phyloP scores from a whole-genome alignment of 371 early-diverging fungal genomes.

The Mucor piriformis region DNA sequence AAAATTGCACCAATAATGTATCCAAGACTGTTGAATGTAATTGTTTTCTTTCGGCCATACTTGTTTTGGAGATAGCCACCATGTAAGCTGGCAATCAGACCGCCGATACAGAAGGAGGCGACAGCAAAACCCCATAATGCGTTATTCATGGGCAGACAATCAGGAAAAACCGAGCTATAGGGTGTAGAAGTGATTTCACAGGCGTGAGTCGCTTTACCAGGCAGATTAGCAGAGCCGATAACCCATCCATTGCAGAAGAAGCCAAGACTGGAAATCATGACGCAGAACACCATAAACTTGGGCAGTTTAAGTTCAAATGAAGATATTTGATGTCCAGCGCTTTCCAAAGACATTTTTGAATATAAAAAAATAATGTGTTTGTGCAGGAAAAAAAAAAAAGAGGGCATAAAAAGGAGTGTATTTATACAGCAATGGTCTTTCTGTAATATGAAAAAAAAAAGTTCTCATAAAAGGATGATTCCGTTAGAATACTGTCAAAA shows the following conservation, averaged over 20 bases:
- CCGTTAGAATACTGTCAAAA: too few relatives aligned
- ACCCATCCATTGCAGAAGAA: constrained; percentile 47
- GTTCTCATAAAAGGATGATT: too few relatives aligned
- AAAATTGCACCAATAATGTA: constrained; percentile 68
- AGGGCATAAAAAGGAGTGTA: too few relatives aligned
- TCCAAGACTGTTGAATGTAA: constrained; percentile 61
- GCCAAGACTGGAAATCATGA: constrained; percentile 34
- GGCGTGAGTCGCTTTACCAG: constrained; percentile 29
- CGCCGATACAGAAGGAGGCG: constrained; percentile 69
- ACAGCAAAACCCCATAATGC: constrained; percentile 60
- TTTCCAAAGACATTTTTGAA: neutral
- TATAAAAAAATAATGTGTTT: neutral
- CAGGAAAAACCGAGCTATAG: constrained; percentile 15
- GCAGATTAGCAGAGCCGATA: constrained; percentile 51
- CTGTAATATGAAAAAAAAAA: too few relatives aligned
- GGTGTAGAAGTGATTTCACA: constrained; percentile 9
- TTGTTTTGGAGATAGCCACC: constrained; percentile 58
- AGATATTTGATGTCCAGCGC: neutral
- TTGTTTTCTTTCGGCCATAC: constrained; percentile 67
- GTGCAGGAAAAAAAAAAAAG: too few relatives aligned
- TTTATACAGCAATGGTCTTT: neutral
- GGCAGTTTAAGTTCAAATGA: constrained; percentile 36
- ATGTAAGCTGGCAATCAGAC: constrained; percentile 65
- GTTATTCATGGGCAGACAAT: constrained; percentile 29
- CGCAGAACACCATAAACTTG: constrained; percentile 41